Conservation (phyloP, 169 alveolate species). For the Ichthyophthirius multifiliis region DNA sequence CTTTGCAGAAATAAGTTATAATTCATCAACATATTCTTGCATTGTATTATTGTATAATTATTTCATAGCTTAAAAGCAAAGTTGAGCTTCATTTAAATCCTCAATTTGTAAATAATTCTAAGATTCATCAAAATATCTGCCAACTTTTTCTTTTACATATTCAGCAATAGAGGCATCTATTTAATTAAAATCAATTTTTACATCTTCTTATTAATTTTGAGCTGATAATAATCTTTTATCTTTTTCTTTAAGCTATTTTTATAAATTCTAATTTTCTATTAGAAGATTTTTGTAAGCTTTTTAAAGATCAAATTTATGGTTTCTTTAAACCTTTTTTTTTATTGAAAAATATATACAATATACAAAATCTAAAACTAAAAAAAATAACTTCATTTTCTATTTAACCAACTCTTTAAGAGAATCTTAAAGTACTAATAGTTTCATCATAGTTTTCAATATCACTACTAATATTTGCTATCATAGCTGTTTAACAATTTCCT, state of each 20-base stretch:
- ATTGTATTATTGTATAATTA: conserved; percentile 34
- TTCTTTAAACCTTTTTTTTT: background rate
- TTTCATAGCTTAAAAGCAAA: conserved; percentile 34
- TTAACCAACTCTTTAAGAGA: conserved; percentile 75
- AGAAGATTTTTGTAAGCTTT: background rate
- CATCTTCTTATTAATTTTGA: background rate
- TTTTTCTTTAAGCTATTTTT: background rate
- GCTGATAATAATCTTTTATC: background rate
- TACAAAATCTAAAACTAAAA: no score
- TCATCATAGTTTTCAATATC: conserved; percentile 72
- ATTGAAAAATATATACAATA: no score
- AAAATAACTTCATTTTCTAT: conserved; percentile 61
- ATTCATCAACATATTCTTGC: conserved; percentile 43
- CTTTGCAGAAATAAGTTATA: conserved; percentile 34
- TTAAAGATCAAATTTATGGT: background rate
- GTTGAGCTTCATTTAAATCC: conserved; percentile 26
- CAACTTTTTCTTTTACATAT: conserved; percentile 22
- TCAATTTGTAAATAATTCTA: conserved; percentile 6
- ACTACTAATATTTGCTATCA: conserved; percentile 70
- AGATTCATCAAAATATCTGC: conserved; percentile 23
- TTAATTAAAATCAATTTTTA: background rate
- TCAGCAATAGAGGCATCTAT: background rate
- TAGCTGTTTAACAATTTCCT: conserved; percentile 82
- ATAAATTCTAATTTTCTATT: background rate
- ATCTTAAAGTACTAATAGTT: conserved; percentile 77